Percentiles rank a stretch among this genome's conserved stretches.
These are phyloP conservation scores for Leccinum variicolor DNA, from an alignment of 768 basidiomycete species.

Conservation along the genomic window DNA sequence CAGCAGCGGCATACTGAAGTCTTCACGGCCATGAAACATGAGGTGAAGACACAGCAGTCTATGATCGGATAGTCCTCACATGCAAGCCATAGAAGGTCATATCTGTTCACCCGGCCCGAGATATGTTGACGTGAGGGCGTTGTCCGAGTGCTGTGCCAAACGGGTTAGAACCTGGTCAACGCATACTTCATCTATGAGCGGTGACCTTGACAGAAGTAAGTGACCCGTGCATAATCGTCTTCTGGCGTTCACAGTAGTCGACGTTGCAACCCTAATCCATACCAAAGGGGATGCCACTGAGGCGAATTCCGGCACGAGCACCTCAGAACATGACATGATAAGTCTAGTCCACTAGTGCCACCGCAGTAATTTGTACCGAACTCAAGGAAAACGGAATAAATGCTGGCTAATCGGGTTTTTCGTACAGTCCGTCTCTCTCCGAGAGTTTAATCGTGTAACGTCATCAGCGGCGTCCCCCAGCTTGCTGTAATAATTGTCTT, in stretches of 20 bases:
- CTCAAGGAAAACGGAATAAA: not conserved
- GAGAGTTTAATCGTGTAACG: not conserved
- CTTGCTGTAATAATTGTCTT: not conserved
- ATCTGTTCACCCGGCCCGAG: constrained; percentile 2
- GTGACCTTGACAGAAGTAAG: not conserved
- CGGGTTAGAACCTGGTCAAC: not conserved
- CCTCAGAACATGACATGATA: not conserved
- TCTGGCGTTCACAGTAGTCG: not conserved
- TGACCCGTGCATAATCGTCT: not conserved
- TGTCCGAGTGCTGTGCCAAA: not conserved
- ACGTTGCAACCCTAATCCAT: constrained; percentile 2
- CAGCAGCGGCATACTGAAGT: not conserved
- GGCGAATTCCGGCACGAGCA: not conserved
- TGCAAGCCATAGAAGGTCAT: not conserved
- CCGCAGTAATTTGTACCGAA: not conserved
- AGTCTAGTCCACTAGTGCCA: not conserved
- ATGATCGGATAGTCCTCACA: not conserved
- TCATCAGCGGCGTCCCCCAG: not conserved
- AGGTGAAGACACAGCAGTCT: not conserved
- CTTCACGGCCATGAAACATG: not conserved
- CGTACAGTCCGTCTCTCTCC: not conserved
- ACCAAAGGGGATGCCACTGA: not conserved
- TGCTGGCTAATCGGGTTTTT: not conserved
- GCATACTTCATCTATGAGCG: not conserved
- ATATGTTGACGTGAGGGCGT: not conserved